Evolutionary conservation across 2,329 filamentous ascomycete genomes (phyloP), one percentile per base, ranked within the genome.

Genomic region (Aspergillus texensis): DNA sequence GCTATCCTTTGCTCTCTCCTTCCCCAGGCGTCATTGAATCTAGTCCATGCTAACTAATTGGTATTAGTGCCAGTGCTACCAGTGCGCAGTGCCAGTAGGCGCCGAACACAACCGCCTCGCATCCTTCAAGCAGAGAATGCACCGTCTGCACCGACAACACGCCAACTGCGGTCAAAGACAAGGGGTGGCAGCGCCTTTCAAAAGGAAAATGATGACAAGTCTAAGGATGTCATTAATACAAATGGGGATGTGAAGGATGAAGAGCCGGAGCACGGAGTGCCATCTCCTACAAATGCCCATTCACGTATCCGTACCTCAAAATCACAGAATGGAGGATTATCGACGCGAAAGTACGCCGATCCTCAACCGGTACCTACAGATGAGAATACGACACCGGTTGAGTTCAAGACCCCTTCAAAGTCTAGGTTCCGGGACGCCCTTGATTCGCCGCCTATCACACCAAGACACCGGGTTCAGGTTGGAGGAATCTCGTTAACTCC

Each of bases 391-490:
- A 77, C 73, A 60, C 78, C 72, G 46, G 74, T 68, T n/a, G 72
- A 77, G 63, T 77, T 82, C 65, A 82, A 82, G 70, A 81, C 80
- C 58, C 78, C 82, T 48, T 79, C 81, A 54, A 86, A 87, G 16
- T 82, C 89, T 57, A 91, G 76, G 62, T 79, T 73, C 89, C 91
- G 91, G 77, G 91, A 97, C 87, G 92, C 86, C 55, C 84, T 94
- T 63, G 86, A 87, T 69, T 84, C 84, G 66, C 85, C 88, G 24
- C 90, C 91, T 3, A 84, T 90, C 60, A 97, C 94, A 6, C 94
- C 94, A 50, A 88, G 92, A 63, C 93, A 96, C 76, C 88, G 92
- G 62, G 89, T 97, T 63, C 90, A 92, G 80, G 88, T 94, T 14
- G 86, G 86, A 41, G 91, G 89, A 67, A 91, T 88, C 73, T 84